Conservation (phyloP, 495 filamentous ascomycete species). For the Aspergillus bertholletiae region DNA sequence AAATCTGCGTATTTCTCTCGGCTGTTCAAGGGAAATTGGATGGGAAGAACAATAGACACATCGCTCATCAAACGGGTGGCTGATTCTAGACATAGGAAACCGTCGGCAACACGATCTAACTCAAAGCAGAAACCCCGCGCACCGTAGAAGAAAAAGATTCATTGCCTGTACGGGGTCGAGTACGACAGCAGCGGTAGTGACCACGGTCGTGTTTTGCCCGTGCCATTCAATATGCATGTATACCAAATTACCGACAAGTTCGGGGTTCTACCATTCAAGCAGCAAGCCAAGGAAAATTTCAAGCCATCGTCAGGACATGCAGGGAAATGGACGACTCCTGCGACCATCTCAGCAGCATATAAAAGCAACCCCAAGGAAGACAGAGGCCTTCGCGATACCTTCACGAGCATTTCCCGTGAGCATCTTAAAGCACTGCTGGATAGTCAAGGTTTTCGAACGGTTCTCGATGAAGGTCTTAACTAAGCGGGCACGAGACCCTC, state of each 20-base stretch:
- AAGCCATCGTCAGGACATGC: constrained; percentile 7
- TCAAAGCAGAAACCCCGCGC: constrained; percentile 25
- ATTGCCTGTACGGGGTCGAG: constrained; percentile 28
- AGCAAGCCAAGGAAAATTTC: constrained; percentile 32
- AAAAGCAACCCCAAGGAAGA: background rate
- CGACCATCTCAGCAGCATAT: constrained; percentile 30
- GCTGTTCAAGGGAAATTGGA: constrained; percentile 27
- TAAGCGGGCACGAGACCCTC: background rate
- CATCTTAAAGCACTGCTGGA: too few species aligned
- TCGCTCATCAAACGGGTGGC: background rate
- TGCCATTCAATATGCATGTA: constrained; percentile 33
- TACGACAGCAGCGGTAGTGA: constrained; percentile 20
- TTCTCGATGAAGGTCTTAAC: too few species aligned
- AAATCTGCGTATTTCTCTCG: constrained; percentile 37
- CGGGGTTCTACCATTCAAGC: constrained; percentile 30
- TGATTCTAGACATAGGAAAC: constrained; percentile 17
- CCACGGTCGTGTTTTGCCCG: constrained; percentile 11
- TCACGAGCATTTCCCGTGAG: background rate
- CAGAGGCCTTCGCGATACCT: background rate
- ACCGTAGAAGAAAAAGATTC: constrained; percentile 33
- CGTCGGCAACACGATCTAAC: constrained; percentile 10
- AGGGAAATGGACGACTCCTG: constrained; percentile 20
- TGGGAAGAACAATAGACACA: constrained; percentile 16
- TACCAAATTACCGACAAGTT: constrained; percentile 45
- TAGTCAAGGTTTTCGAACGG: too few species aligned